phyloP scores from a whole-genome alignment of 257 asterid species.

The Solanum chiquidenum region DNA sequence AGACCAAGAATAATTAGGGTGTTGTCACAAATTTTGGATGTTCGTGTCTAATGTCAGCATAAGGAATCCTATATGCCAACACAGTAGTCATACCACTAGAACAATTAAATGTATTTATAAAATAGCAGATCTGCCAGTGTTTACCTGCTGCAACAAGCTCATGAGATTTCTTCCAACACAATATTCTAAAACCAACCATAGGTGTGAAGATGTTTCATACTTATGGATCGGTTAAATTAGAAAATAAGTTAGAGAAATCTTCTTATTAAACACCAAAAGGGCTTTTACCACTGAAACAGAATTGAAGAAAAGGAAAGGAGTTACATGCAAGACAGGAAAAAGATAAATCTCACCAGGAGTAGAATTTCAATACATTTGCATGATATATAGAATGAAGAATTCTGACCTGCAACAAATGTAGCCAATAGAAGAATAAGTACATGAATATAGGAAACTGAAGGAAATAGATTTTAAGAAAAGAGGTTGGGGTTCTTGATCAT shows the following conservation, averaged over 20 bases:
- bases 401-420: slow-evolving; percentile 49
- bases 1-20: background rate
- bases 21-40: background rate
- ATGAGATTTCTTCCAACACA: slow-evolving; percentile 95
- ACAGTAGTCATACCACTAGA: background rate
- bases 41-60: background rate
- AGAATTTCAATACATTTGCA: slow-evolving; percentile 71
- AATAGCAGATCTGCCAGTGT: background rate
- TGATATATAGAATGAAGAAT: slow-evolving; percentile 76
- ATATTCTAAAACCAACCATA: slow-evolving; percentile 95
- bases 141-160: slow-evolving; percentile 87
- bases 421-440: background rate
- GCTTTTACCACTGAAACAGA: background rate
- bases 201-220: slow-evolving; percentile 96
- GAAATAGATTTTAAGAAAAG: background rate
- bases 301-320: background rate
- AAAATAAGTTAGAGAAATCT: background rate
- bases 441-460: background rate
- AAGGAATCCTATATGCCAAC: background rate
- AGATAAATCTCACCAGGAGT: slow-evolving; percentile 53
- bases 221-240: slow-evolving; percentile 24
- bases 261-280: background rate
- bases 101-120: background rate
- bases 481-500: background rate
- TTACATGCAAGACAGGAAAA: background rate